Conservation (phyloP, 768 basidiomycete genomes). For the Infundibulicybe gibba region DNA sequence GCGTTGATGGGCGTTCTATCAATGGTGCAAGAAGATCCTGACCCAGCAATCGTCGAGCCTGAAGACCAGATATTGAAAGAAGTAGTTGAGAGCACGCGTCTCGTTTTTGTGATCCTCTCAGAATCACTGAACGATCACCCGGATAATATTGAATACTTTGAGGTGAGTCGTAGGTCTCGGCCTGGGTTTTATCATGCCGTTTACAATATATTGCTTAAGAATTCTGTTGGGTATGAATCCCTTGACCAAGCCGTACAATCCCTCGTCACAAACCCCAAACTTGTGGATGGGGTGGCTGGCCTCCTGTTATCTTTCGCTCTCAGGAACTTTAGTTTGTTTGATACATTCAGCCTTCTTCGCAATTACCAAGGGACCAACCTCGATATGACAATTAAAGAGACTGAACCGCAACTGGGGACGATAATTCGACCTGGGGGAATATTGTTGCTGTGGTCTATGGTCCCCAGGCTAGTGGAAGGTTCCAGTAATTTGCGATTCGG, state of each 20-base stretch:
- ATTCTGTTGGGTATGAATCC: conserved; percentile 60
- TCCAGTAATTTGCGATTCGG: conserved; percentile 45
- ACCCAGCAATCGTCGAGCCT: conserved; percentile 24
- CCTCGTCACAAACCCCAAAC: conserved; percentile 43
- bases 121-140: conserved; percentile 58
- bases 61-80: conserved; percentile 33
- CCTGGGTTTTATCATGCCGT: too few relatives aligned
- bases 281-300: conserved; percentile 56
- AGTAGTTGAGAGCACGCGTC: conserved; percentile 49
- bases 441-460: conserved; percentile 51
- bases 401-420: conserved; percentile 40
- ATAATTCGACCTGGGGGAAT: conserved; percentile 63
- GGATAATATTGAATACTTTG: conserved; percentile 61
- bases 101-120: conserved; percentile 62
- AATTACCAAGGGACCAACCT: conserved; percentile 29
- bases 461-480: conserved; percentile 28
- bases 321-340: conserved; percentile 55
- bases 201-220: conserved; percentile 25
- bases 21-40: conserved; percentile 30
- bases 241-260: conserved; percentile 56
- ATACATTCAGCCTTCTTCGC: conserved; percentile 50
- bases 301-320: conserved; percentile 67
- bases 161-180: conserved; percentile 37
- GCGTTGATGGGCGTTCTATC: conserved; percentile 72
- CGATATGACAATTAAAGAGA: conserved; percentile 34